Percentiles rank a stretch among this genome's conserved stretches.
These are phyloP conservation scores for Candida bentonensis DNA, from an alignment of 805 yeast genomes.

Conservation along the genomic window DNA sequence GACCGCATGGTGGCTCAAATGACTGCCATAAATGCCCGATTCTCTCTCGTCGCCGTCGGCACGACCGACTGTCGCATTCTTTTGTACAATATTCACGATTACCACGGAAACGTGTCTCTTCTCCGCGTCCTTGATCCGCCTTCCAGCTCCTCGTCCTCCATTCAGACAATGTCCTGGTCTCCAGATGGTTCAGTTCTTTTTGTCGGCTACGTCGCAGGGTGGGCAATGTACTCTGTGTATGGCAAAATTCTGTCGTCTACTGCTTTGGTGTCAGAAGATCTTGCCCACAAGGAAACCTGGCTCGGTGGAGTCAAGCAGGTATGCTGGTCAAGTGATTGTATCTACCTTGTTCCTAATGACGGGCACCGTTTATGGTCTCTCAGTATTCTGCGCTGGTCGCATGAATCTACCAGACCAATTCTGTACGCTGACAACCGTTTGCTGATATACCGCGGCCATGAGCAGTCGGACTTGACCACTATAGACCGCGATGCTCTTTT, in stretches of 20 bases:
- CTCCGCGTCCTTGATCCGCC: constrained; percentile 22
- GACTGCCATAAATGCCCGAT: constrained; percentile 26
- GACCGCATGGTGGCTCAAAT: constrained; percentile 7
- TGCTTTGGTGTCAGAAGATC: neutral
- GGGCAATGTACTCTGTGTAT: constrained; percentile 32
- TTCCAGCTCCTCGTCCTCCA: constrained; percentile 13
- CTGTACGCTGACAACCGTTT: constrained; percentile 27
- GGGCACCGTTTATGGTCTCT: neutral
- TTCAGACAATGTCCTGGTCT: constrained; percentile 19
- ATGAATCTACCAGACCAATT: constrained; percentile 29
- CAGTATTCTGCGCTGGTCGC: constrained; percentile 18
- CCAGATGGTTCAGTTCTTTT: constrained; percentile 21
- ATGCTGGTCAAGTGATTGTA: neutral
- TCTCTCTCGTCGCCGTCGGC: constrained; percentile 26
- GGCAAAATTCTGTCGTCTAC: constrained; percentile 23
- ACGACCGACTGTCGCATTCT: constrained; percentile 25
- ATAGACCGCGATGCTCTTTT: constrained; percentile 29
- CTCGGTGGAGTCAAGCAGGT: neutral
- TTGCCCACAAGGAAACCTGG: neutral
- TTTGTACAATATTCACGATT: constrained; percentile 26
- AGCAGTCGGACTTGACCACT: constrained; percentile 27
- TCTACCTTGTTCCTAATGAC: neutral
- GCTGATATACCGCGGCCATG: constrained; percentile 33
- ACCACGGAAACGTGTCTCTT: constrained; percentile 20
- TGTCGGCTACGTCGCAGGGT: constrained; percentile 25